Conservation (phyloP, 1,284 basidiomycete genomes). For the Ganoderma leucocontextum region DNA sequence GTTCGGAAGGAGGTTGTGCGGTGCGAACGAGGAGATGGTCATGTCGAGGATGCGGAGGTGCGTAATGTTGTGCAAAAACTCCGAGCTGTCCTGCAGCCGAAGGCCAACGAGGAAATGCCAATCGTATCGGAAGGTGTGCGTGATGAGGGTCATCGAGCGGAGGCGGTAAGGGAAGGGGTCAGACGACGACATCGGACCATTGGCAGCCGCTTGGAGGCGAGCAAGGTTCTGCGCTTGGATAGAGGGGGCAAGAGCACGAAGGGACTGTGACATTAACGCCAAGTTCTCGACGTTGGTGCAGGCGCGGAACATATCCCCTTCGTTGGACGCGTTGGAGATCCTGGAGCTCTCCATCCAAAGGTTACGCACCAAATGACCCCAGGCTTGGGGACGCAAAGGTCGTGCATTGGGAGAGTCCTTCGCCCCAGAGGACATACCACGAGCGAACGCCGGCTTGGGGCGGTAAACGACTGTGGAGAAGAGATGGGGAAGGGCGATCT, state of each 20-base stretch:
- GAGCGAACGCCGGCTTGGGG: constrained; percentile 24
- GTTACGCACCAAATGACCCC: constrained; percentile 35
- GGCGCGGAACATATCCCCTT: constrained; percentile 33
- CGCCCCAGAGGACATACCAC: constrained; percentile 23
- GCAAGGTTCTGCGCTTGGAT: constrained; percentile 22
- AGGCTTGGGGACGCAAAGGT: constrained; percentile 14
- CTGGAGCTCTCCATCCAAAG: constrained; percentile 40
- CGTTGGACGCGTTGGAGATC: constrained; percentile 30
- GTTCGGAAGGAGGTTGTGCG: constrained; percentile 38
- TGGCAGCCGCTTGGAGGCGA: background rate
- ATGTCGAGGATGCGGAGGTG: constrained; percentile 38
- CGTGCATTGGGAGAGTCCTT: constrained; percentile 9
- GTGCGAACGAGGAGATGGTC: constrained; percentile 35
- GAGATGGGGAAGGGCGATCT: constrained; percentile 34
- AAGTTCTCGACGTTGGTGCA: constrained; percentile 38
- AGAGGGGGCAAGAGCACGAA: constrained; percentile 33
- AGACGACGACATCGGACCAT: background rate
- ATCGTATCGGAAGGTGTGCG: constrained; percentile 38
- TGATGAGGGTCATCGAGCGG: constrained; percentile 36
- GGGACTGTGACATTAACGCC: constrained; percentile 35
- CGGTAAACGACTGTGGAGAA: constrained; percentile 37
- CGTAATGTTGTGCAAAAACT: constrained; percentile 38
- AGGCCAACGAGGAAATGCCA: constrained; percentile 37
- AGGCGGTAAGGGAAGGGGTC: constrained; percentile 26
- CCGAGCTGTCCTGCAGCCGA: constrained; percentile 22